Evolutionary conservation across 164 flowering plant species (phyloP).

Genomic region (Taxillus chinensis): DNA sequence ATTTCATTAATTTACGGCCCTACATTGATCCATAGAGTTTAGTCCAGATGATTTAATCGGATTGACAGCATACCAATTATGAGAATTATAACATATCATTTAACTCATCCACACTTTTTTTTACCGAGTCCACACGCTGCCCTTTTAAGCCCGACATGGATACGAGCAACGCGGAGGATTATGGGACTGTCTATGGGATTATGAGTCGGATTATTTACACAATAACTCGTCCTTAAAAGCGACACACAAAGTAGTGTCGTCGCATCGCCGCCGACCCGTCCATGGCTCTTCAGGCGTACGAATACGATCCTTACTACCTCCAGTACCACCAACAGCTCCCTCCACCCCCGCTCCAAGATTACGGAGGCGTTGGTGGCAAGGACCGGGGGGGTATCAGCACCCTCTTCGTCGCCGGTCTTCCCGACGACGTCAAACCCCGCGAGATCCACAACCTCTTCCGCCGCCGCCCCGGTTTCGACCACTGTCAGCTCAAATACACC

Average conservation of each 20-base stretch:
- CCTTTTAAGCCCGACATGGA: no score
- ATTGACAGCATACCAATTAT: no score
- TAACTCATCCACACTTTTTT: no score
- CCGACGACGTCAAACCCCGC: slow-evolving; percentile 84
- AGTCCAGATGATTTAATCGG: no score
- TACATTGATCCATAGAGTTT: no score
- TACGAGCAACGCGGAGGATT: no score
- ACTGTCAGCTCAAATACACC: slow-evolving; percentile 87
- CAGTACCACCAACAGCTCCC: slow-evolving; percentile 1
- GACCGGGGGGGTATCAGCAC: slow-evolving; percentile 41
- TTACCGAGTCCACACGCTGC: no score
- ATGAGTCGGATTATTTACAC: no score
- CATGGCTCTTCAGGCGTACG: slow-evolving; percentile 33
- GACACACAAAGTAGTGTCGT: neutral
- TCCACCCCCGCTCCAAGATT: slow-evolving; percentile 11
- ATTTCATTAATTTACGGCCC: no score
- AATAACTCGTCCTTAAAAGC: no score
- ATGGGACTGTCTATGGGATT: no score
- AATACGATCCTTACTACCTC: slow-evolving; percentile 40
- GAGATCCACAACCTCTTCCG: slow-evolving; percentile 94
- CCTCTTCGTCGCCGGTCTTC: slow-evolving; percentile 78
- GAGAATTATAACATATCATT: no score
- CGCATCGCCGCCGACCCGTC: neutral
- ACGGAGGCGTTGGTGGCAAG: neutral
- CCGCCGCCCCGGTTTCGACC: slow-evolving; percentile 73